Evolutionary conservation across 2,329 filamentous ascomycete genomes (phyloP).

Genomic region (Colletotrichum eremochloae): DNA sequence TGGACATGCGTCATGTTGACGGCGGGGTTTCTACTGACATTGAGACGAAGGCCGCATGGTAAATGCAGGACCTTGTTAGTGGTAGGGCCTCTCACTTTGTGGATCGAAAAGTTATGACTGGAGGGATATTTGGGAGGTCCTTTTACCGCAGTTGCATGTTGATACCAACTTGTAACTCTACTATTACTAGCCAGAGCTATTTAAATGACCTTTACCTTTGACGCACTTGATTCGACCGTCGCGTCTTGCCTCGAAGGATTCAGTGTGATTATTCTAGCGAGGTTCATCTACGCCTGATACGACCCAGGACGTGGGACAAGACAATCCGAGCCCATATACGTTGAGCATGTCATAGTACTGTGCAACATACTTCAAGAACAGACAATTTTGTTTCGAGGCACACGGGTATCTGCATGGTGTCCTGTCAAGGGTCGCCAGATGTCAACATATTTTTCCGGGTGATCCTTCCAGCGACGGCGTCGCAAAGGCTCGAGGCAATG

Average conservation of each 20-base stretch:
- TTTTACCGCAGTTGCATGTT: not conserved
- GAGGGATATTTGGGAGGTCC: not conserved
- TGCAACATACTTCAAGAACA: constrained; percentile 33
- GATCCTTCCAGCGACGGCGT: not conserved
- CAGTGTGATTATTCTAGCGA: not conserved
- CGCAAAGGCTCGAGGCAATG: constrained; percentile 1
- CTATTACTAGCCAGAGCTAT: not conserved
- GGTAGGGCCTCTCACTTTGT: not conserved
- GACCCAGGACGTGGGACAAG: constrained; percentile 1
- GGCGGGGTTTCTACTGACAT: not conserved
- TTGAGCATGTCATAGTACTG: constrained; percentile 1
- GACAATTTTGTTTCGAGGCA: constrained; percentile 35
- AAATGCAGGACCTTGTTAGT: not conserved
- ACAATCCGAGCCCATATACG: constrained; percentile 12
- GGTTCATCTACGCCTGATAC: not conserved
- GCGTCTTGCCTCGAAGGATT: not conserved
- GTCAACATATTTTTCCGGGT: not conserved
- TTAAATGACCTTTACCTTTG: too few relatives aligned
- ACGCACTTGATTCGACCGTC: not conserved
- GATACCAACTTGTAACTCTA: not conserved
- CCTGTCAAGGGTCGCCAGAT: not conserved
- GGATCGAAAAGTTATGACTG: not conserved
- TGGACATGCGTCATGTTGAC: not conserved
- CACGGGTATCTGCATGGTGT: constrained; percentile 27
- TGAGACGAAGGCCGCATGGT: not conserved